phyloP scores from a whole-genome alignment of 306 rosid genomes.

The Cucurbita argyrosperma region DNA sequence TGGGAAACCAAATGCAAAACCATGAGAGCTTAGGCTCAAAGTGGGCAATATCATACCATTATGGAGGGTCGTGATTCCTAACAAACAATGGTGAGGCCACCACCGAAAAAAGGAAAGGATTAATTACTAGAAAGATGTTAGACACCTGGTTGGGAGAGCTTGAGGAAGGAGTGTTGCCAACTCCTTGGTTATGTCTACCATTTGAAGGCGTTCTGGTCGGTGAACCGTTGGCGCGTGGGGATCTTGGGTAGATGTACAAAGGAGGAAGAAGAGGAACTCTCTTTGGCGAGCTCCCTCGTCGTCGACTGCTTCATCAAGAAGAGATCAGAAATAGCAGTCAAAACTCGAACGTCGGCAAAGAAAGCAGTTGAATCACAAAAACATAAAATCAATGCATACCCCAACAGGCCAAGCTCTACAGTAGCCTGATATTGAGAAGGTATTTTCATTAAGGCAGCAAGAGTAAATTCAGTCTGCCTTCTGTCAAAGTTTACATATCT shows the following conservation, averaged over 20 bases:
- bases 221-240: constrained; percentile 18
- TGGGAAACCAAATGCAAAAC: too few relatives aligned
- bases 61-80: too few relatives aligned
- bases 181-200: constrained; percentile 18
- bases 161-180: constrained; percentile 25
- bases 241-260: constrained; percentile 3
- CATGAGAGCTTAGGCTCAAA: too few relatives aligned
- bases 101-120: not conserved
- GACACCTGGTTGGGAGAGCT: constrained; percentile 41
- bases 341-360: not conserved
- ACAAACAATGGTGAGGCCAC: not conserved
- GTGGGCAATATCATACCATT: too few relatives aligned
- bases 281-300: constrained; percentile 35
- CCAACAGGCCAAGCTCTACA: constrained; percentile 52
- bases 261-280: constrained; percentile 73
- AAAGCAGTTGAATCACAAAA: not conserved
- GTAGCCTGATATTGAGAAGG: constrained; percentile 90
- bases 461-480: constrained; percentile 61
- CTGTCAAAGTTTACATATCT: constrained; percentile 26
- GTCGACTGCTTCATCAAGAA: constrained; percentile 13
- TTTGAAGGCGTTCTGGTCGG: constrained; percentile 20
- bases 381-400: not conserved
- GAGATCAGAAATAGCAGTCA: not conserved
- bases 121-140: not conserved
- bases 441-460: constrained; percentile 80